Evolutionary conservation across 768 basidiomycete species (phyloP).

Genomic region (Tulasnella sp.): DNA sequence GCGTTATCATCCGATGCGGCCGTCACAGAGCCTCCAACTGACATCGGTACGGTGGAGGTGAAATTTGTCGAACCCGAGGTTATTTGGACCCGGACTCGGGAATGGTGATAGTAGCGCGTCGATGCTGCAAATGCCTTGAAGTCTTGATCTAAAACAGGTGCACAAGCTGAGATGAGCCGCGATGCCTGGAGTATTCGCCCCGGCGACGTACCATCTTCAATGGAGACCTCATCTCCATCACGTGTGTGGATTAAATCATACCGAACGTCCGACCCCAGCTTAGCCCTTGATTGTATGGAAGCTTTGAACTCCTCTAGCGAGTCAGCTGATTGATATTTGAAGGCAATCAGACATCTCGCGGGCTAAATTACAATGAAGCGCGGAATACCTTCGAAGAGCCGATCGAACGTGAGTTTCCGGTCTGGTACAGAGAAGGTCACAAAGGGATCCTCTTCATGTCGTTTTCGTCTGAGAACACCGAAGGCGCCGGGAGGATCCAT

Average conservation of each 20-base stretch:
- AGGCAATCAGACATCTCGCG: constrained; percentile 26
- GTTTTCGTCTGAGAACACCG: constrained; percentile 39
- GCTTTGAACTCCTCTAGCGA: constrained; percentile 62
- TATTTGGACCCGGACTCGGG: constrained; percentile 6
- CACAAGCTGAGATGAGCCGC: not conserved
- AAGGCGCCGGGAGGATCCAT: constrained; percentile 59
- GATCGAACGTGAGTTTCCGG: constrained; percentile 46
- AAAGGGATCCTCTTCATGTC: constrained; percentile 41
- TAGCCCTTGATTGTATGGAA: constrained; percentile 65
- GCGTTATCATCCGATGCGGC: not conserved
- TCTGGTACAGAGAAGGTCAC: constrained; percentile 49
- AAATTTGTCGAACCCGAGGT: not conserved
- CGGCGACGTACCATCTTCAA: constrained; percentile 69
- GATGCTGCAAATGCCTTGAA: constrained; percentile 27
- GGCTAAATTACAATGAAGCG: constrained; percentile 30
- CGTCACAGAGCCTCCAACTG: not conserved
- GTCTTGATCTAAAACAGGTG: constrained; percentile 21
- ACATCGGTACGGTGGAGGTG: not conserved
- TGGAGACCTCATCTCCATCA: constrained; percentile 57
- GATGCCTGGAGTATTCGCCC: not conserved
- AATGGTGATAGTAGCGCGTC: constrained; percentile 25
- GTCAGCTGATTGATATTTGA: constrained; percentile 51
- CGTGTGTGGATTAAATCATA: constrained; percentile 58
- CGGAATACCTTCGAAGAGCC: constrained; percentile 50
- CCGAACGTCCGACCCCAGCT: constrained; percentile 47